Evolutionary conservation across 2,329 filamentous ascomycete species (phyloP).

Genomic region (Trichoderma brevicompactum): DNA sequence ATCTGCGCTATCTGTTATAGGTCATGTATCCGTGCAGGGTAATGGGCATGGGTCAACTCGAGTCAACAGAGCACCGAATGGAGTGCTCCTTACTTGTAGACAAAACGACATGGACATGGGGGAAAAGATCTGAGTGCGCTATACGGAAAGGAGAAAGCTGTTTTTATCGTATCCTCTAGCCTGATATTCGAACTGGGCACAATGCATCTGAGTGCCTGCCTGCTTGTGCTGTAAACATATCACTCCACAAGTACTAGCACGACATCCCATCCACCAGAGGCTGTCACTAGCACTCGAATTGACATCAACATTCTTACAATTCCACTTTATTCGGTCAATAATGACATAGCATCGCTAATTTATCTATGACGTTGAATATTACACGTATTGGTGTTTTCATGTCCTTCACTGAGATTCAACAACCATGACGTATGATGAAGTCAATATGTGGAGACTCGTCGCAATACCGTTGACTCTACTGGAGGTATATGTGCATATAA

Average conservation of each 20-base stretch:
- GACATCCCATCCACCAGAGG: not conserved
- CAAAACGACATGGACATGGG: not conserved
- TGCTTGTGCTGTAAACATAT: too few relatives aligned
- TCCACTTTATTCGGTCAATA: not conserved
- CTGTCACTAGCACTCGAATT: not conserved
- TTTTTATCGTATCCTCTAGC: too few relatives aligned
- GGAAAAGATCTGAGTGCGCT: not conserved
- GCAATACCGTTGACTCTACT: not conserved
- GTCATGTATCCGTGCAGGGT: constrained; percentile 1
- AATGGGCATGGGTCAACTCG: not conserved
- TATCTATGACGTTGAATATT: constrained; percentile 20
- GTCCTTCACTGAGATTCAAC: constrained; percentile 14
- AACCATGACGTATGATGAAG: constrained; percentile 24
- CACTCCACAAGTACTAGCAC: not conserved
- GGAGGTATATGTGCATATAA: not conserved
- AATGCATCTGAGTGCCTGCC: too few relatives aligned
- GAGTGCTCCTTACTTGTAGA: not conserved
- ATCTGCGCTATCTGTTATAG: not conserved
- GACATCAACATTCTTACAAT: not conserved
- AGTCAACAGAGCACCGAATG: not conserved
- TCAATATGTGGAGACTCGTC: constrained; percentile 16
- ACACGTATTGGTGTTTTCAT: not conserved
- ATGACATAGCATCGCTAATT: not conserved
- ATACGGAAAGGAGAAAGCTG: too few relatives aligned
- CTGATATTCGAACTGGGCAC: too few relatives aligned